These are phyloP conservation scores for Diversispora eburnea DNA, from an alignment of 192 early-diverging fungal genomes.

Conservation along the genomic window DNA sequence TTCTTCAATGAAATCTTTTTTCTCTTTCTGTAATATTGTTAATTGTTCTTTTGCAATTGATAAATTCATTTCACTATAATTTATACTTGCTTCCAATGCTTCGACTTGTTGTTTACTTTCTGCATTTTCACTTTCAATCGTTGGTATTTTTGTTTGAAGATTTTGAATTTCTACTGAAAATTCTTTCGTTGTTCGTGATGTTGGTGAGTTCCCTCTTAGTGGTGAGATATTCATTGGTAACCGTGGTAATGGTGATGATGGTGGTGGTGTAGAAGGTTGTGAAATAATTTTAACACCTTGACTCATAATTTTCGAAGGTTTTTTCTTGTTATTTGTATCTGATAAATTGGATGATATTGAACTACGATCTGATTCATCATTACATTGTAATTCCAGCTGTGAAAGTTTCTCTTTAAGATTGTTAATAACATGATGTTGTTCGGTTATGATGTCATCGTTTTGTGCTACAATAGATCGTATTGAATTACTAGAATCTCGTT, in stretches of 20 bases:
- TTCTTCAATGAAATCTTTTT: slow-evolving; percentile 32
- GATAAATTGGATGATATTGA: no score
- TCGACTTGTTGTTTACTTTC: slow-evolving; percentile 32
- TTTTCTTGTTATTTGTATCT: no score
- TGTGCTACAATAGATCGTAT: no score
- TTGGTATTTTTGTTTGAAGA: slow-evolving; percentile 36
- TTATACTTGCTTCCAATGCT: slow-evolving; percentile 41
- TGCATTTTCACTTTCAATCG: slow-evolving; percentile 36
- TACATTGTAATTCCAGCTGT: no score
- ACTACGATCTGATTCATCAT: no score
- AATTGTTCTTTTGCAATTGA: slow-evolving; percentile 38
- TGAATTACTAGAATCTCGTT: no score
- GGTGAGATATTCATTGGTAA: slow-evolving; percentile 17
- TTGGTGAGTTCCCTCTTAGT: background rate
- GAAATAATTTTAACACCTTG: background rate
- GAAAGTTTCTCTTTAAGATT: no score
- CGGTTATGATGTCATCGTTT: no score
- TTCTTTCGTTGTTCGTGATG: background rate
- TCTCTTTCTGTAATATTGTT: slow-evolving; percentile 36
- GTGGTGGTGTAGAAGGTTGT: slow-evolving; percentile 33
- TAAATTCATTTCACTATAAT: slow-evolving; percentile 40
- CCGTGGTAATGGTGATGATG: slow-evolving; percentile 26
- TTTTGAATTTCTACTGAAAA: slow-evolving; percentile 26
- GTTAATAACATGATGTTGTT: no score
- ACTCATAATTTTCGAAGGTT: background rate